Evolutionary conservation across 2,329 filamentous ascomycete species (phyloP), one percentile per base, ranked within the genome.

Genomic region (Penicillium nordicum): DNA sequence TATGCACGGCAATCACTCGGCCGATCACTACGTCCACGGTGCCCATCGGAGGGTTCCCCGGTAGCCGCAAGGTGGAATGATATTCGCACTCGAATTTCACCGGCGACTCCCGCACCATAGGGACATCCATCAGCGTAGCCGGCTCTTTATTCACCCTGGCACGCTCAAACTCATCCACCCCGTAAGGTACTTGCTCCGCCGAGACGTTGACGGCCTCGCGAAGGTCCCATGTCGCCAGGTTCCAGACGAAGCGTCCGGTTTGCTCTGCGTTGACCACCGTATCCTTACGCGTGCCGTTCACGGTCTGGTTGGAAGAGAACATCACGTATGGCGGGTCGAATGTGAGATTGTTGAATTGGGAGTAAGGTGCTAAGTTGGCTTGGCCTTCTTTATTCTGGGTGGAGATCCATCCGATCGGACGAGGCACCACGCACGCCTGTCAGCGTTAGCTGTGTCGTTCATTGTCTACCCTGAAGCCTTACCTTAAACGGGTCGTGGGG

Each of bases 251-350:
- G 1, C 77, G 72, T 7, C 82, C 82, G 0, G 82, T 84, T 6
- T 74, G 62, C 67, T 86, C 82, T 59, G 74, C 80, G 66, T 86
- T 86, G 62, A 73, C 68, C 30, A 83, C 82, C 0, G 80, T 84
- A 69, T 86, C 83, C 66, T 86, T 86, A 53, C 81, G 79, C 0
- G 63, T 51, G 2, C 65, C 67, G 9, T 69, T 61, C 0, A 76
- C 70, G 0, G 80, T 83, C 67, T 85, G 82, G 69, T 86, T 86
- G 2, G 80, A 78, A 36, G 75, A 76, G 77, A 87, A 86, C 80
- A 87, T 83, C 11, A 32, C 30, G 30, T 32, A 32, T 2, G 30
- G 30, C 11, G 30, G 30, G 30, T 32, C 30, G 30, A 32, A 32
- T 32, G 30, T 32, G 11, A 32, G 30, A 32, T 32, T 32, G 30